These are phyloP conservation scores for Geranium rotundifolium DNA, from an alignment of 345 rosid genomes.

Conservation along the genomic window DNA sequence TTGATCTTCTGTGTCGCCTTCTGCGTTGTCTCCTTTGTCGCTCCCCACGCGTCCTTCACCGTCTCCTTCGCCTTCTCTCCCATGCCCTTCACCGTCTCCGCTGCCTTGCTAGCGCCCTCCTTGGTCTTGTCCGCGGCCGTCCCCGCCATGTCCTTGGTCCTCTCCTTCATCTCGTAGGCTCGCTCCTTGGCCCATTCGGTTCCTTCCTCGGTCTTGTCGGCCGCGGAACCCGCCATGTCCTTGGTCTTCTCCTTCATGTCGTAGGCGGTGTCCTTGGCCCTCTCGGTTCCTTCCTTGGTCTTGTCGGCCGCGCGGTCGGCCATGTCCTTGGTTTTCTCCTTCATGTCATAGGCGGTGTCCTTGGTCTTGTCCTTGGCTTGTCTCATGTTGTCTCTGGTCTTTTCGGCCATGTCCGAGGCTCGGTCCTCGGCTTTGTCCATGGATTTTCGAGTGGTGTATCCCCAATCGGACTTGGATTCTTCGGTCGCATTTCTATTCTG, in stretches of 20 bases:
- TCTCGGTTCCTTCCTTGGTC: too few species aligned
- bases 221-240: neutral
- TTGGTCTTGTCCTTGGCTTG: neutral
- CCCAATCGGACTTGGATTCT: neutral
- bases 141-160: conserved; percentile 13
- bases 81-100: neutral
- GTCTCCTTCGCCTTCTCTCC: conserved; percentile 3
- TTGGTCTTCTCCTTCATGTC: conserved; percentile 1
- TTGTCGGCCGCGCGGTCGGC: conserved; percentile 3
- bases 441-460: neutral
- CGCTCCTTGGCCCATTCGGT: conserved; percentile 18
- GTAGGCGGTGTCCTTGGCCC: conserved; percentile 2
- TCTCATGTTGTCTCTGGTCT: too few species aligned
- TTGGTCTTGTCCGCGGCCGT: conserved; percentile 9
- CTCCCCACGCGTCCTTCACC: conserved; percentile 1
- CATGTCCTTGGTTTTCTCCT: conserved; percentile 8
- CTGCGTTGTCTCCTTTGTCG: conserved; percentile 8
- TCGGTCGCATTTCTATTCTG: too few species aligned
- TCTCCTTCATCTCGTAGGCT: conserved; percentile 18
- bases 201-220: conserved; percentile 9
- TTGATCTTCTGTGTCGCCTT: conserved; percentile 8
- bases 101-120: neutral
- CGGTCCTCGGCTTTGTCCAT: conserved; percentile 3
- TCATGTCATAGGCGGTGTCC: conserved; percentile 5
- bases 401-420: neutral